A percentile compares a stretch with the other conserved stretches of the same genome.
phyloP scores from a whole-genome alignment of 768 basidiomycete genomes.

The Gautieria morchelliformis region DNA sequence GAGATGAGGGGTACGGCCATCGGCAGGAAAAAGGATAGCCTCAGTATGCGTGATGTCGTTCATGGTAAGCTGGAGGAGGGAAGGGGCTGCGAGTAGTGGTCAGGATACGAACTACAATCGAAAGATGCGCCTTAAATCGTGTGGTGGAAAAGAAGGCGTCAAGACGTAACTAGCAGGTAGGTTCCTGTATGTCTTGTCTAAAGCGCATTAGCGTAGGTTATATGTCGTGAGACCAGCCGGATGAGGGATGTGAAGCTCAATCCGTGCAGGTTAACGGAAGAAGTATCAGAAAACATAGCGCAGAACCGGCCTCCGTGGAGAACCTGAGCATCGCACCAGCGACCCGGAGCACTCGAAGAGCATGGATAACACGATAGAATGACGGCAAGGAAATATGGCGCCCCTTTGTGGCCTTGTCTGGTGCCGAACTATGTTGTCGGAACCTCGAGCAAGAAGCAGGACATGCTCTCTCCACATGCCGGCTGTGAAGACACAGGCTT shows the following conservation, averaged over 20 bases:
- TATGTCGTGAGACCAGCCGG: neutral
- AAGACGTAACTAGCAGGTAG: neutral
- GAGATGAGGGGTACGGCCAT: constrained; percentile 67
- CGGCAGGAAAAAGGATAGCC: constrained; percentile 70
- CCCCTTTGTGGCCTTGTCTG: neutral
- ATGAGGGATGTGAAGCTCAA: neutral
- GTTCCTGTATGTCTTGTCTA: neutral
- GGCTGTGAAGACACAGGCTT: neutral
- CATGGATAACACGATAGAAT: neutral
- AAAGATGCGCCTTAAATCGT: neutral
- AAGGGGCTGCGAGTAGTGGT: neutral
- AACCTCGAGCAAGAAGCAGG: constrained; percentile 5
- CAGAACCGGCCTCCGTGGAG: neutral
- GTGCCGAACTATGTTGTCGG: neutral
- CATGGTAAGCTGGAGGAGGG: constrained; percentile 31
- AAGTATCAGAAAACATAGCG: neutral
- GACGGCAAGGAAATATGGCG: neutral
- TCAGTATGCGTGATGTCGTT: constrained; percentile 56
- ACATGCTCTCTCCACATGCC: constrained; percentile 9
- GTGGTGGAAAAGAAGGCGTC: neutral
- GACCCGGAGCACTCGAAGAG: neutral
- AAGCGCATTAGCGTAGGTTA: neutral
- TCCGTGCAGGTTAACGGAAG: neutral
- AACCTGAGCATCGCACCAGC: neutral
- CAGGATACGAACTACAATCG: neutral